These are phyloP conservation scores for Penicillium sp. DNA, from an alignment of 2,329 filamentous ascomycete species.

Conservation along the genomic window DNA sequence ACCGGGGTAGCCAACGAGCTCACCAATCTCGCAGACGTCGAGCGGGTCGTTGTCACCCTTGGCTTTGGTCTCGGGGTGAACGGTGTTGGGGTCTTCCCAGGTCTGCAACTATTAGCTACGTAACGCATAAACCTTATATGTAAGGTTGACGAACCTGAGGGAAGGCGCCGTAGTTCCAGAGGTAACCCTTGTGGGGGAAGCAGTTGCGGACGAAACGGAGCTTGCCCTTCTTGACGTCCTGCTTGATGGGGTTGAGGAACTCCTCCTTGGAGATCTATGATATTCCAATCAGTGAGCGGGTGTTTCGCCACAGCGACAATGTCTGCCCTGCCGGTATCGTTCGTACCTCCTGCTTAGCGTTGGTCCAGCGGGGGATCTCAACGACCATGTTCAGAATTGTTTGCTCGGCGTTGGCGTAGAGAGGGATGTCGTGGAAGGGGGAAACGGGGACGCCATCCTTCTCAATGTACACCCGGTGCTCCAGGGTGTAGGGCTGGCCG, in stretches of 20 bases:
- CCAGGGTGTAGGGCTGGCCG: conserved; percentile 86
- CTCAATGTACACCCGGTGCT: conserved; percentile 97
- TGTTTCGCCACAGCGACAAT: conserved; percentile 7
- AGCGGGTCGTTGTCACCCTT: conserved; percentile 99
- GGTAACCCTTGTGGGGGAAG: conserved; percentile 99
- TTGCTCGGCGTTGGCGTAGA: conserved; percentile 96
- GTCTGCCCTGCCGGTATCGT: conserved; percentile 6
- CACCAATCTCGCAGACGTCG: conserved; percentile 99
- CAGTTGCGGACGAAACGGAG: conserved; percentile 99
- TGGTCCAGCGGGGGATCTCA: conserved; percentile 99
- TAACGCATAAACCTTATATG: background rate
- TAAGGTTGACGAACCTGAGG: conserved; percentile 71
- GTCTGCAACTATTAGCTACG: conserved; percentile 62
- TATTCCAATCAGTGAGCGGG: conserved; percentile 24
- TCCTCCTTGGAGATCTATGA: conserved; percentile 96
- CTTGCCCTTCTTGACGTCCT: conserved; percentile 99
- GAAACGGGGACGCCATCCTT: conserved; percentile 94
- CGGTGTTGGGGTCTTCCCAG: conserved; percentile 96
- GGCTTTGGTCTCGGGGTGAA: conserved; percentile 99
- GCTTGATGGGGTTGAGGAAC: conserved; percentile 97
- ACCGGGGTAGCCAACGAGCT: conserved; percentile 93
- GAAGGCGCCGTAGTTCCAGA: conserved; percentile 99
- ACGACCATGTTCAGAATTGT: conserved; percentile 99
- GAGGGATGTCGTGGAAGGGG: conserved; percentile 97
- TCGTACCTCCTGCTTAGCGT: conserved; percentile 96